phyloP scores from a whole-genome alignment of 2,329 filamentous ascomycete species.

The Nemania bipapillata region DNA sequence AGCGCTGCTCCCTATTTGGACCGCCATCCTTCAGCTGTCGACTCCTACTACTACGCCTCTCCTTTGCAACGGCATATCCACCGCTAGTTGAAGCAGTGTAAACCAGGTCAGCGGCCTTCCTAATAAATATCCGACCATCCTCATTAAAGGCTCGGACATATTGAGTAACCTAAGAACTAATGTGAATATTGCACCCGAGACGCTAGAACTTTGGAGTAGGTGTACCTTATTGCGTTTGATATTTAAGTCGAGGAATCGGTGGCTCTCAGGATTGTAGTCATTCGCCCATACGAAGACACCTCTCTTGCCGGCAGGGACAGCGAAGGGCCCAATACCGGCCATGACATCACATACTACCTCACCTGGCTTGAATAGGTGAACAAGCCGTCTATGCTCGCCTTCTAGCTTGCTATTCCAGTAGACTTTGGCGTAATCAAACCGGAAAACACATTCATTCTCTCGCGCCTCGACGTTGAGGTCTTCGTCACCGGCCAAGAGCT shows the following conservation, averaged over 20 bases:
- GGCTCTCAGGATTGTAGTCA: conserved; percentile 93
- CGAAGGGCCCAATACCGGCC: conserved; percentile 96
- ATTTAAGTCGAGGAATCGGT: conserved; percentile 74
- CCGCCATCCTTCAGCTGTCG: conserved; percentile 42
- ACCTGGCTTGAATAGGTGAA: conserved; percentile 79
- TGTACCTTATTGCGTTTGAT: conserved; percentile 81
- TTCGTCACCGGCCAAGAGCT: conserved; percentile 81
- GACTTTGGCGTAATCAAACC: conserved; percentile 93
- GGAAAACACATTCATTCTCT: conserved; percentile 86
- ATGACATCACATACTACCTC: conserved; percentile 96
- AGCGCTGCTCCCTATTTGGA: conserved; percentile 51
- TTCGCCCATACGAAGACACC: conserved; percentile 95
- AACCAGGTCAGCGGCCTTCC: conserved; percentile 70
- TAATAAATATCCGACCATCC: conserved; percentile 86
- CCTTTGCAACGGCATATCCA: conserved; percentile 65
- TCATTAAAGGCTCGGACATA: conserved; percentile 84
- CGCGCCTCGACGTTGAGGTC: conserved; percentile 85
- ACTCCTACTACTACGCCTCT: conserved; percentile 61
- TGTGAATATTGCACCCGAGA: conserved; percentile 26
- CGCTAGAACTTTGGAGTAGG: conserved; percentile 22
- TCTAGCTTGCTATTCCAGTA: conserved; percentile 98
- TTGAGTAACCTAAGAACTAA: conserved; percentile 61
- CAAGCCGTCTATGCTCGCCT: conserved; percentile 85
- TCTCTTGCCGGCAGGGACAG: conserved; percentile 88
- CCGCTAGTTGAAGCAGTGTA: conserved; percentile 62